Evolutionary conservation across 2,329 filamentous ascomycete genomes (phyloP).

Genomic region (Truncatella angustata): DNA sequence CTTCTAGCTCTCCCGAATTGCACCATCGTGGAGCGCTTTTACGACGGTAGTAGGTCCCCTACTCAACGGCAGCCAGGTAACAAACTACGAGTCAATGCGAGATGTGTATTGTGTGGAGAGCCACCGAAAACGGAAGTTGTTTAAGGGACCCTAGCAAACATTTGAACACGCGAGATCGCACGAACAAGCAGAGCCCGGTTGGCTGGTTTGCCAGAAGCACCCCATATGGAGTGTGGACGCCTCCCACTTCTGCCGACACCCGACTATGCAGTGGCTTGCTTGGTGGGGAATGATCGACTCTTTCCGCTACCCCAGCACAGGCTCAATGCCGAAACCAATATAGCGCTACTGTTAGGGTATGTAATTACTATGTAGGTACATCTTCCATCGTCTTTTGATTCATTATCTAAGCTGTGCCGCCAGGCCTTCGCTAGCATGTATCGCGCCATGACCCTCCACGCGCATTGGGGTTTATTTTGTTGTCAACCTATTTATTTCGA

Average conservation of each 20-base stretch:
- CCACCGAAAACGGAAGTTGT: slow-evolving; percentile 5
- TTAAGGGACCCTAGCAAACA: not conserved
- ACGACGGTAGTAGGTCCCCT: not conserved
- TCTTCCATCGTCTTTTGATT: not conserved
- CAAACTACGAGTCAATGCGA: not conserved
- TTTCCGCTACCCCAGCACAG: not conserved
- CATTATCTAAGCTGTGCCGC: not conserved
- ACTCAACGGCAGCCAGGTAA: too few relatives aligned
- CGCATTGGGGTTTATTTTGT: too few relatives aligned
- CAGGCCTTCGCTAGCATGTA: not conserved
- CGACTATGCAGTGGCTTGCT: slow-evolving; percentile 3
- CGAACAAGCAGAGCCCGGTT: not conserved
- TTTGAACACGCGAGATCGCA: not conserved
- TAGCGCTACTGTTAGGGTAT: slow-evolving; percentile 1
- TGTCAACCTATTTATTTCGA: too few relatives aligned
- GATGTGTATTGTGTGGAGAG: not conserved
- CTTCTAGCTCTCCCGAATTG: not conserved
- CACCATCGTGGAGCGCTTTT: not conserved
- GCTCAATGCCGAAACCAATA: slow-evolving; percentile 1
- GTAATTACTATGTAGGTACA: too few relatives aligned
- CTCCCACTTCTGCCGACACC: not conserved
- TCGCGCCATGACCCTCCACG: not conserved
- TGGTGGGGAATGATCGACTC: slow-evolving; percentile 5
- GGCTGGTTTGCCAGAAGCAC: not conserved
- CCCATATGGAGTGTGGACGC: not conserved